Base-by-base conservation (phyloP, 257 asterid species). In the Rehmannia glutinosa region DNA sequence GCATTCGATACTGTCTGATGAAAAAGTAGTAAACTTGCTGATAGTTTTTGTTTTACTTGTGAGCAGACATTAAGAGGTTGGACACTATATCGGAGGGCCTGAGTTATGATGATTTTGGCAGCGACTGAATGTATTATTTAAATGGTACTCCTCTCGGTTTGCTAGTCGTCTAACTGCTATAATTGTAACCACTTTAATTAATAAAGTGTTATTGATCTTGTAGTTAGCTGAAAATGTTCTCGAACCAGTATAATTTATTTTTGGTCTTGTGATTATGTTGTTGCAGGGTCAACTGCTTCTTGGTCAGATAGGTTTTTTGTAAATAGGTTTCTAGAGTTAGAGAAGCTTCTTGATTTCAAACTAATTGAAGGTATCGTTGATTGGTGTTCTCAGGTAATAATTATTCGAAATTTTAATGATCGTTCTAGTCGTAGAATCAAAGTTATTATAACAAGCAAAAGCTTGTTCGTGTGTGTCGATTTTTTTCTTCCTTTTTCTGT, bases 41-140 rank as follows among this genome's bases (percentile, higher is more conserved):
- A 51, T 51, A 13, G 5, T 36, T 57, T 25, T 16, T 62, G 49
- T 52, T 68, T 56, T 46, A n/a, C 73, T 30, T 51, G 55, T 42
- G 39, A 54, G 80, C 88, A 82, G 96, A 84, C 60, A 21, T 53
- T 33, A 81, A 68, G 72, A 75, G 81, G 73, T 47, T 80, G 83
- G 89, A 82, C 73, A 75, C 83, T 33, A 77, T 83, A 72, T 80
- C 81, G 6, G 89, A 87, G 78, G 84, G 86, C 30, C 76, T 78
- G 68, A 78, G 83, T 64, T 79, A 73, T 30, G 84, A 87, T 51
- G 90, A 76, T 73, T 87, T 82, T 45, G 80, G 77, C 67, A 74
- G 80, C 71, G 88, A 81, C 43, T 85, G 77, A 73, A 46, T 60
- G 72, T 39, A 46, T 61, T 51, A 19, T 30, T 38, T 17, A 62